phyloP scores from a whole-genome alignment of 2,329 filamentous ascomycete species.

The Botrytis byssoidea region DNA sequence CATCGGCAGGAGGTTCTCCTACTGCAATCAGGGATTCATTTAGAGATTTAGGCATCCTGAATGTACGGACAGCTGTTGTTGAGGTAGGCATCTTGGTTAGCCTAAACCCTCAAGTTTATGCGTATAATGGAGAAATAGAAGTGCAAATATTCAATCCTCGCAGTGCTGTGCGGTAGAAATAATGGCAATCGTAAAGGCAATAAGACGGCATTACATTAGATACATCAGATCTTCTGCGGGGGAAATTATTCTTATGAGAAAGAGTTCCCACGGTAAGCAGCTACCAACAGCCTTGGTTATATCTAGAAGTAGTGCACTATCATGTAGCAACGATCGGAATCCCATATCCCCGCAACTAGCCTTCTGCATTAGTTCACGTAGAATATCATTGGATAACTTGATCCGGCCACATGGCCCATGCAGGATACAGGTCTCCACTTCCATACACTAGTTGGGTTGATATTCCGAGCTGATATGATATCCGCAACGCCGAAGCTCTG shows the following conservation, averaged over 20 bases:
- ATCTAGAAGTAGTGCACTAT: constrained; percentile 25
- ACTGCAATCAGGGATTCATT: constrained; percentile 62
- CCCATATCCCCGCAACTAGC: constrained; percentile 30
- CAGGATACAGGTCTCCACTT: constrained; percentile 27
- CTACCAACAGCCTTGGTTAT: constrained; percentile 31
- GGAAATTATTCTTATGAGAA: not conserved
- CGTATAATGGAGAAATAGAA: constrained; percentile 72
- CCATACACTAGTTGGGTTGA: constrained; percentile 29
- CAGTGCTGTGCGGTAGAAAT: constrained; percentile 88
- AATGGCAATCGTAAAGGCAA: constrained; percentile 83
- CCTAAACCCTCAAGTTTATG: constrained; percentile 46
- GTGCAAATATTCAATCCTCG: constrained; percentile 82
- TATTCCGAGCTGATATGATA: constrained; percentile 26
- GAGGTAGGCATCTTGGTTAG: constrained; percentile 59
- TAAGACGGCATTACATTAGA: constrained; percentile 66
- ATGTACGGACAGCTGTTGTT: constrained; percentile 65
- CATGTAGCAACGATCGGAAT: constrained; percentile 26
- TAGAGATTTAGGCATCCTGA: constrained; percentile 69
- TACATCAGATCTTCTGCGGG: constrained; percentile 9
- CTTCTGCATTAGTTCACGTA: constrained; percentile 18
- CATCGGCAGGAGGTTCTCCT: constrained; percentile 24
- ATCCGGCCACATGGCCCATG: constrained; percentile 35
- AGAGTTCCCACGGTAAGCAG: not conserved
- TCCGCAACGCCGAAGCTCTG: constrained; percentile 22
- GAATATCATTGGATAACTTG: constrained; percentile 20